Evolutionary conservation across 2,329 filamentous ascomycete species (phyloP).

Genomic region (Talaromyces pinophilus): DNA sequence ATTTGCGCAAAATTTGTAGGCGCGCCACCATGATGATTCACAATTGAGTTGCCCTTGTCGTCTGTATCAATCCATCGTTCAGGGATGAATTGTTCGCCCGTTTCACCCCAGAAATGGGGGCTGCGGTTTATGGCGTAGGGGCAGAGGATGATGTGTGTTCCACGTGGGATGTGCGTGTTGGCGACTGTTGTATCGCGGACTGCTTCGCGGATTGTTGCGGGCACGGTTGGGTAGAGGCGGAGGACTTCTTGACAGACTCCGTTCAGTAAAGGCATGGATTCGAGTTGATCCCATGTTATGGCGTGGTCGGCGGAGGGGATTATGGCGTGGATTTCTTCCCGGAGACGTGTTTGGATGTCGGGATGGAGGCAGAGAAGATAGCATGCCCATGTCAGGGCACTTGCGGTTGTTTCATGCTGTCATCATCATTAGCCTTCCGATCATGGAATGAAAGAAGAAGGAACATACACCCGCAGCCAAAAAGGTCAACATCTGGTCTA

Average conservation of each 20-base stretch:
- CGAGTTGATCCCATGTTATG: slow-evolving; percentile 51
- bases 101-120: slow-evolving; percentile 69
- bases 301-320: slow-evolving; percentile 43
- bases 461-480: slow-evolving; percentile 40
- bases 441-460: neutral
- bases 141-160: slow-evolving; percentile 67
- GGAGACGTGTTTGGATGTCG: slow-evolving; percentile 50
- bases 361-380: slow-evolving; percentile 56
- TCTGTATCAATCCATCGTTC: slow-evolving; percentile 68
- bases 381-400: slow-evolving; percentile 56
- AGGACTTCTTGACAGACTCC: slow-evolving; percentile 76
- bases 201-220: slow-evolving; percentile 43
- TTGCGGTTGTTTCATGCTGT: slow-evolving; percentile 58
- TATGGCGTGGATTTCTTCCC: slow-evolving; percentile 52
- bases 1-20: slow-evolving; percentile 43
- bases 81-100: slow-evolving; percentile 72
- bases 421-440: neutral
- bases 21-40: slow-evolving; percentile 56
- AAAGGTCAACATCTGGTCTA: slow-evolving; percentile 47
- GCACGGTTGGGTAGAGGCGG: slow-evolving; percentile 45
- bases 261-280: slow-evolving; percentile 73
- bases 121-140: slow-evolving; percentile 72
- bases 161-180: slow-evolving; percentile 66
- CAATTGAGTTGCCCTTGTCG: slow-evolving; percentile 53
- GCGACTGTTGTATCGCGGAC: slow-evolving; percentile 56